Percentiles rank a stretch among this genome's conserved stretches.
Conservation (phyloP, 768 basidiomycete genomes). For the Termitomyces titanicus region DNA sequence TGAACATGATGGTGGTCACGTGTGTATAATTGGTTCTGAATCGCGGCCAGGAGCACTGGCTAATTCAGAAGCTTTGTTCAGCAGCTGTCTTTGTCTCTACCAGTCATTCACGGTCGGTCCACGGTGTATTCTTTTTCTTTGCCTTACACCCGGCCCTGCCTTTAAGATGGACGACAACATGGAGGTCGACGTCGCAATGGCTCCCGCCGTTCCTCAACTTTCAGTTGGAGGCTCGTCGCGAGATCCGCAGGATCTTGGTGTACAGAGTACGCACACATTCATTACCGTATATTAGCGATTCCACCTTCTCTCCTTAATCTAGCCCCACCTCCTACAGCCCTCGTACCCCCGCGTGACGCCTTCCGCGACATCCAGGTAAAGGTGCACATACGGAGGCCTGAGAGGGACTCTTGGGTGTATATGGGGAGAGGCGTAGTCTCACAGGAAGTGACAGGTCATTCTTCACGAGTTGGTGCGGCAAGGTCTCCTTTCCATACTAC, state of each 20-base stretch:
- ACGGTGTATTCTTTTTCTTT: neutral
- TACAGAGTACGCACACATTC: slow-evolving; percentile 12
- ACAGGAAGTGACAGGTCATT: slow-evolving; percentile 72
- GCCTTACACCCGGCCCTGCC: neutral
- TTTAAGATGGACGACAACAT: slow-evolving; percentile 37
- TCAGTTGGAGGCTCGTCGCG: slow-evolving; percentile 13
- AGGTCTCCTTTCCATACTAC: neutral
- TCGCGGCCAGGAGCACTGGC: neutral
- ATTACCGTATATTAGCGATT: neutral
- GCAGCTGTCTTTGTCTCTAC: neutral
- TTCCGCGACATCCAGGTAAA: slow-evolving; percentile 82
- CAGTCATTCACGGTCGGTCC: neutral
- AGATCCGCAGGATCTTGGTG: slow-evolving; percentile 15
- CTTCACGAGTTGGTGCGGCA: slow-evolving; percentile 74
- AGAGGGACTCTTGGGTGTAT: slow-evolving; percentile 78
- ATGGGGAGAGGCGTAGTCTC: slow-evolving; percentile 74
- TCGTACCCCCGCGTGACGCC: slow-evolving; percentile 41
- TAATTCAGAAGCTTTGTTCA: neutral
- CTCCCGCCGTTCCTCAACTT: slow-evolving; percentile 13
- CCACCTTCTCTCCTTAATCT: slow-evolving; percentile 1
- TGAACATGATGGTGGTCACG: slow-evolving; percentile 9
- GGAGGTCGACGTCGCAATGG: slow-evolving; percentile 39
- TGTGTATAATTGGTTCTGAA: slow-evolving; percentile 17
- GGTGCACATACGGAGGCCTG: slow-evolving; percentile 77
- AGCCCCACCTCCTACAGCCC: slow-evolving; percentile 17